phyloP scores from a whole-genome alignment of 495 filamentous ascomycete genomes.

The Podospora australis region DNA sequence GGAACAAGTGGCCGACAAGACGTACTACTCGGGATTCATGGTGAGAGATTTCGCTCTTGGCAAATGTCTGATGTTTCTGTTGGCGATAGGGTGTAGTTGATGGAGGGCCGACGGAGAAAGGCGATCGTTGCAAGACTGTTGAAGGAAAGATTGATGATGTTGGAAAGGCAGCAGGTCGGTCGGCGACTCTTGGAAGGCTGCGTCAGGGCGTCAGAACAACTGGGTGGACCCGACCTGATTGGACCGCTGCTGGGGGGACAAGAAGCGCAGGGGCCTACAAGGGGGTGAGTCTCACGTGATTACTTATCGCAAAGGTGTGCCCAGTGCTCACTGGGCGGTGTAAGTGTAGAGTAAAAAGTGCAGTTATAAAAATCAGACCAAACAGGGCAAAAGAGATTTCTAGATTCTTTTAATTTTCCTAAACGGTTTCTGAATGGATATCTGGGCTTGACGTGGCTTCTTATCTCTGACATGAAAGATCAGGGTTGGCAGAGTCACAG shows the following conservation, averaged over 20 bases:
- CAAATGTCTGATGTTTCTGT: neutral
- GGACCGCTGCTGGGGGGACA: conserved; percentile 4
- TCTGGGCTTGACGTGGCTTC: no score
- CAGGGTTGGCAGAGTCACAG: no score
- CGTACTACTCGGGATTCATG: conserved; percentile 97
- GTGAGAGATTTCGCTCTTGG: conserved; percentile 35
- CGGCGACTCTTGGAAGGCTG: conserved; percentile 23
- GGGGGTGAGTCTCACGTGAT: conserved; percentile 14
- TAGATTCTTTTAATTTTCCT: no score
- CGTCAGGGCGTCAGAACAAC: conserved; percentile 28
- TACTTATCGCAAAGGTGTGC: neutral
- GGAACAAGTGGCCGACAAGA: conserved; percentile 24
- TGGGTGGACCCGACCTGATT: conserved; percentile 16
- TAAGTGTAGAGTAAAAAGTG: neutral
- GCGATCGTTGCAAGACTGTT: conserved; percentile 2
- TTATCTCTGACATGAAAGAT: no score
- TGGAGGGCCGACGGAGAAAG: conserved; percentile 11
- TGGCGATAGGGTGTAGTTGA: conserved; percentile 6
- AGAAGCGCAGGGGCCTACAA: conserved; percentile 8
- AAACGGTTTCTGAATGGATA: no score
- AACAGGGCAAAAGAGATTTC: no score
- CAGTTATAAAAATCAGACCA: neutral
- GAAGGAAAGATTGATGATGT: conserved; percentile 19
- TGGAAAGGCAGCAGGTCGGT: conserved; percentile 23
- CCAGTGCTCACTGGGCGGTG: conserved; percentile 5